Percentiles rank a stretch among this genome's conserved stretches.
Conservation (phyloP, 2,329 filamentous ascomycete species). For the Phaeoacremonium minimum region DNA sequence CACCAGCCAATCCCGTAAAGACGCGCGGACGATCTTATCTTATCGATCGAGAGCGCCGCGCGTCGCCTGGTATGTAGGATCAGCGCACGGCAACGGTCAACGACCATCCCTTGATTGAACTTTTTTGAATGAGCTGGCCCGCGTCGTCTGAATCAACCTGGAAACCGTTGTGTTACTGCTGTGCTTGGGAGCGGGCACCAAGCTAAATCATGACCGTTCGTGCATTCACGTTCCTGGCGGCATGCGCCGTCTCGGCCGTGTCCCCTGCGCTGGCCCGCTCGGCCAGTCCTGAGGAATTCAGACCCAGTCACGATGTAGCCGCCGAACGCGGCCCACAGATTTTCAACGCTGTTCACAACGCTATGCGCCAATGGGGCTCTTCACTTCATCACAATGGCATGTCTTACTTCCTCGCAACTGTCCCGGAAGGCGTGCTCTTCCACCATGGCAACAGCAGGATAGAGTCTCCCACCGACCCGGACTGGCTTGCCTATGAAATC, state of each 20-base stretch:
- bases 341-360: conserved; percentile 70
- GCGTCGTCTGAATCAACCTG: too few relatives aligned
- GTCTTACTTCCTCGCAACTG: conserved; percentile 61
- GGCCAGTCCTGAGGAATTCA: conserved; percentile 14
- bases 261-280: neutral
- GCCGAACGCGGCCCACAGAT: conserved; percentile 56
- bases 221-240: too few relatives aligned
- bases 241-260: conserved; percentile 5
- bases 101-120: too few relatives aligned
- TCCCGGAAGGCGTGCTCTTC: conserved; percentile 60
- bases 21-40: too few relatives aligned
- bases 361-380: conserved; percentile 71
- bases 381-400: conserved; percentile 73
- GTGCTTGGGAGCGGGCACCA: too few relatives aligned
- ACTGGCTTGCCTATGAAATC: conserved; percentile 75
- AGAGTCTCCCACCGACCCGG: conserved; percentile 45
- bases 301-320: conserved; percentile 31
- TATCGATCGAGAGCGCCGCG: too few relatives aligned
- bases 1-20: too few relatives aligned
- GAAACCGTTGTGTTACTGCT: too few relatives aligned
- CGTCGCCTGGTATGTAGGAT: too few relatives aligned
- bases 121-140: too few relatives aligned
- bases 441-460: conserved; percentile 57
- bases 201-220: neutral
- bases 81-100: too few relatives aligned